Evolutionary conservation across 768 basidiomycete species (phyloP), one percentile per base, ranked within the genome.

Genomic region (Auriscalpium vulgare): DNA sequence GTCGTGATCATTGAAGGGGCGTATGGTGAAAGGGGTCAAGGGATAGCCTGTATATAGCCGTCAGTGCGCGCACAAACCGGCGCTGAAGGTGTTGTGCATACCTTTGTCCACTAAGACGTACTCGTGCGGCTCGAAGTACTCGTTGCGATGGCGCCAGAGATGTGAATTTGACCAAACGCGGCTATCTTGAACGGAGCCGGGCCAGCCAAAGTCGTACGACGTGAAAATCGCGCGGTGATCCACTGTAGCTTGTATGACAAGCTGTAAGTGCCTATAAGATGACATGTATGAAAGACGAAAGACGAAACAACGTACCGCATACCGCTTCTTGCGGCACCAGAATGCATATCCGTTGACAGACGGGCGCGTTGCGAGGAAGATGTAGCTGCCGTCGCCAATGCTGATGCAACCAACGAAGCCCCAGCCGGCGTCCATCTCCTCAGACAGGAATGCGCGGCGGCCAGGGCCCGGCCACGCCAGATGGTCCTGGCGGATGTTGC

Each of bases 371-470:
- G 47, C 45, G n/a, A 67, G 56, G 7, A 51, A 38, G 8, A 69
- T 52, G 11, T 63, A 58, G 29, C 59, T 56, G 0, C 66, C 63
- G 58, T 69, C 63, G 3, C 57, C 59, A 50, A 60, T 60, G 17
- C 67, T 64, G 38, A 65, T 46, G 56, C 66, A 67, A 5, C 54
- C 59, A 1, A 52, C 50, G 44, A 68, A 64, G 11, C 66, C 67
- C 17, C 48, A 63, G 10, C 46, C 46, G 4, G 55, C 37, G 14
- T 53, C 56, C 50, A 61, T 63, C 11, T 50, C 37, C 8, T 47
- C 17, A n/a, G 48, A 59, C 8, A 59, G 52, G 34, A 35, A 46
- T 37, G 35, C 16, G 14, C 51, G 56, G 9, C 51, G 35, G 10
- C 56, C 54, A 17, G 54, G 49, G 23, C 38, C 49, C 17, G 63